A percentile compares a stretch with the other conserved stretches of the same genome.
These are phyloP conservation scores for Arxiozyma bovina DNA, from an alignment of 1,139 yeast genomes.

Conservation along the genomic window DNA sequence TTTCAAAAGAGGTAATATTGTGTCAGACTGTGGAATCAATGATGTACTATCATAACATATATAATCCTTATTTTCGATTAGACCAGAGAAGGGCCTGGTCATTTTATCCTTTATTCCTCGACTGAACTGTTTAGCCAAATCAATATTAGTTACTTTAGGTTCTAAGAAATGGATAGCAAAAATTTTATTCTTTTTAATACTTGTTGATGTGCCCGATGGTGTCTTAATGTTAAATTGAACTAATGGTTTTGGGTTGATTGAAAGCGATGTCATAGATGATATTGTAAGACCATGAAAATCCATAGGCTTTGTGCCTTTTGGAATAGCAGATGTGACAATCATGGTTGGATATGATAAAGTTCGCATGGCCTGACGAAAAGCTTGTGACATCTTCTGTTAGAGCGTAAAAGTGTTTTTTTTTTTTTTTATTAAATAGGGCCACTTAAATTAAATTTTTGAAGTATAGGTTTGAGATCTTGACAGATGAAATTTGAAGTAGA, in stretches of 20 bases:
- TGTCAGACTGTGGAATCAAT: slow-evolving; percentile 22
- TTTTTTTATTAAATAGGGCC: background rate
- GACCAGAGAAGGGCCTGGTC: slow-evolving; percentile 39
- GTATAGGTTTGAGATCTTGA: background rate
- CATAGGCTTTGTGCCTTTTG: slow-evolving; percentile 13
- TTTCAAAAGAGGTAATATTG: slow-evolving; percentile 42
- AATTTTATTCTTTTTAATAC: slow-evolving; percentile 45
- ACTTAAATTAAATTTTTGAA: background rate
- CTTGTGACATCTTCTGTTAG: background rate
- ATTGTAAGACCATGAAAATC: slow-evolving; percentile 60
- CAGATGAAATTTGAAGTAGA: too few species aligned
- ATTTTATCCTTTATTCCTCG: slow-evolving; percentile 39
- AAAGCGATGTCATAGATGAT: slow-evolving; percentile 71
- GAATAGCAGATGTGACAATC: slow-evolving; percentile 34
- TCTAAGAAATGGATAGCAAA: slow-evolving; percentile 72
- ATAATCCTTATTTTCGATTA: slow-evolving; percentile 28
- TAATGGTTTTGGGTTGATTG: slow-evolving; percentile 63
- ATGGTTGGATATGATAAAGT: slow-evolving; percentile 35
- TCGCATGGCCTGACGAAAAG: slow-evolving; percentile 34
- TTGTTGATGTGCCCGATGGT: slow-evolving; percentile 68
- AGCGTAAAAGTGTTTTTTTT: background rate
- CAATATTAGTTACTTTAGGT: slow-evolving; percentile 45
- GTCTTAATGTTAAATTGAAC: slow-evolving; percentile 74
- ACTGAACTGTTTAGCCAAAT: slow-evolving; percentile 52
- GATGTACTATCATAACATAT: slow-evolving; percentile 22